A percentile compares a stretch with the other conserved stretches of the same genome.
phyloP scores from a whole-genome alignment of 2,329 filamentous ascomycete species.

The Sphaceloma murrayae region DNA sequence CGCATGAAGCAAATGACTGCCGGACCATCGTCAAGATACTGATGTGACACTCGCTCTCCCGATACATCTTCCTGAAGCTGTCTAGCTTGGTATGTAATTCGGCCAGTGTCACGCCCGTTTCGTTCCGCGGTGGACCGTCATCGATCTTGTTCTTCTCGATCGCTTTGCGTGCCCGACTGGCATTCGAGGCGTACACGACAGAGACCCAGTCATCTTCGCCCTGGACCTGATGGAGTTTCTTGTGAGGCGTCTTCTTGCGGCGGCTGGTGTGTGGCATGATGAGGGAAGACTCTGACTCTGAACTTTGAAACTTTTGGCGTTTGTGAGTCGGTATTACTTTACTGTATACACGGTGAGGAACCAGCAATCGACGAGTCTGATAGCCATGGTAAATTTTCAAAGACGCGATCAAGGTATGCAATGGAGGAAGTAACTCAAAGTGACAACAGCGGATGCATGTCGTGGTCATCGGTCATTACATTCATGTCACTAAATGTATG shows the following conservation, averaged over 20 bases:
- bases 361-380: no score
- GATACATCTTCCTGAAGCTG: slow-evolving; percentile 12
- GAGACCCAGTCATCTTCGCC: slow-evolving; percentile 17
- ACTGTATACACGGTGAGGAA: no score
- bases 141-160: neutral
- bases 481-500: neutral
- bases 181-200: slow-evolving; percentile 8
- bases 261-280: slow-evolving; percentile 19
- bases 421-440: no score
- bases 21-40: no score
- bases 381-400: no score
- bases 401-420: no score
- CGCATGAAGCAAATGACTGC: no score
- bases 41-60: no score
- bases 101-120: slow-evolving; percentile 12
- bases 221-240: slow-evolving; percentile 6
- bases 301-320: no score
- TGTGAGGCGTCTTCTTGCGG: slow-evolving; percentile 5
- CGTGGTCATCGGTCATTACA: slow-evolving; percentile 5
- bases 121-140: slow-evolving; percentile 7
- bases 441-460: no score
- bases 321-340: no score
- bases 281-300: neutral
- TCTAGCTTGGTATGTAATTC: slow-evolving; percentile 15
- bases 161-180: neutral